Evolutionary conservation across 148 eudicot species (phyloP), one percentile per base, ranked within the genome.

Genomic region (Nyssa sinensis): DNA sequence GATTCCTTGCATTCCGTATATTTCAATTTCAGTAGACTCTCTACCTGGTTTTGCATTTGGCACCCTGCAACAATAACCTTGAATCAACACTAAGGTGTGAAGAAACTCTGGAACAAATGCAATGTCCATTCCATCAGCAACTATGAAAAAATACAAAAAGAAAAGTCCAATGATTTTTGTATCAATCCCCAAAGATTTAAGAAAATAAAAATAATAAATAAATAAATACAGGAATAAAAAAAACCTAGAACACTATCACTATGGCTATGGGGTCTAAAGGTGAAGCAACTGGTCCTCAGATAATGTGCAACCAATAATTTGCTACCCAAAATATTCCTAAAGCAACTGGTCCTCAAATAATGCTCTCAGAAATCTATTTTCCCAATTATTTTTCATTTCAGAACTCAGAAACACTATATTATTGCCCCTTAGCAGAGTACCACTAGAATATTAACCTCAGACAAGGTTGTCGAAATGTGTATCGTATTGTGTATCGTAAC

Each of bases 1-100:
- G 69, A 94, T 90, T 47, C 97, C 96, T 84, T 92, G 96, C 98
- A 94, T 94, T 58, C 98, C 98, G 81, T 92, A 94, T 55, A 95
- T 89, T 77, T 95, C 98, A 71, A 95, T 92, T 29, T 95, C 98
- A 7, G 96, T 87, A 60, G 98, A 88, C 70, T 92, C 98, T 79
- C 98, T 82, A 17, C 84, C 97, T 8, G 87, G 84, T 86, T 95
- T 95, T 34, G 98, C 94, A 90, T 95, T 95, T 37, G 98, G 97
- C 65, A 95, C 98, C 88, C 98, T 95, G 87, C 31, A 72, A 77
- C 21, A 75, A 28, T 27, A 14, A 51, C 16, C 28, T 28, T 21
- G 12, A 72, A 41, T 72, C 75, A 72, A 37, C 13, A 44, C 16
- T 44, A 31, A 47, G 24, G 25, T 59, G 29, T 24, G 30, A 1